Percentiles rank a stretch among this genome's conserved stretches.
phyloP scores from a whole-genome alignment of 371 early-diverging fungal genomes.

The Mycotypha africana region DNA sequence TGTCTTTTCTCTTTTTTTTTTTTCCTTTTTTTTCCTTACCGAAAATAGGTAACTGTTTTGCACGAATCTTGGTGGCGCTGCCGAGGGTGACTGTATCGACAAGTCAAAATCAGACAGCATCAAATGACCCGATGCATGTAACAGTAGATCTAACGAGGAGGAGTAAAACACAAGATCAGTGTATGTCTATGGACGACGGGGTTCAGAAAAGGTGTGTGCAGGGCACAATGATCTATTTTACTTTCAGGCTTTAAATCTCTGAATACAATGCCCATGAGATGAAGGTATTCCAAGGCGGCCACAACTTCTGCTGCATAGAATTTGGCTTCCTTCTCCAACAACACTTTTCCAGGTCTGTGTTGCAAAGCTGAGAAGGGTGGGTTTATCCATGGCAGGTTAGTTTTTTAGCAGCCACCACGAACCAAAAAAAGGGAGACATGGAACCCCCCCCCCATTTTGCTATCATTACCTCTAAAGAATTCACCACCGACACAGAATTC shows the following conservation, averaged over 20 bases:
- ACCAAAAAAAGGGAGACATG: too few species aligned
- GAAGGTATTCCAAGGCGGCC: conserved; percentile 84
- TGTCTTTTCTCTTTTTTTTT: too few species aligned
- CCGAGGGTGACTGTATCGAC: conserved; percentile 76
- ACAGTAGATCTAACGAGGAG: conserved; percentile 84
- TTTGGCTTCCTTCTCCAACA: conserved; percentile 70
- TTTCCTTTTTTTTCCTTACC: conserved; percentile 20
- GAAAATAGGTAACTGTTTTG: conserved; percentile 50
- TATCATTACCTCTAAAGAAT: conserved; percentile 88
- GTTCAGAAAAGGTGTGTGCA: too few species aligned
- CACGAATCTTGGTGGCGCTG: conserved; percentile 81
- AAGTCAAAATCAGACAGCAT: conserved; percentile 91
- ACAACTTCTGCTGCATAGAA: conserved; percentile 88
- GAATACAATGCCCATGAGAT: conserved; percentile 84
- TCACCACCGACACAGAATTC: conserved; percentile 99
- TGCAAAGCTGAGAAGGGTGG: conserved; percentile 2
- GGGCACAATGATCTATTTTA: conserved; percentile 53
- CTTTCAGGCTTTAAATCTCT: conserved; percentile 90
- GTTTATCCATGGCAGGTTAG: too few species aligned
- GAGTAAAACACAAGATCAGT: conserved; percentile 81
- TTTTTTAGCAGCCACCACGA: too few species aligned
- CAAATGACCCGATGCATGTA: conserved; percentile 78
- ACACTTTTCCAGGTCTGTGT: conserved; percentile 76
- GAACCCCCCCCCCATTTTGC: too few species aligned
- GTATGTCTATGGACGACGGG: too few species aligned